Conservation (phyloP, 805 yeast genomes). For the Wickerhamiella galacta region DNA sequence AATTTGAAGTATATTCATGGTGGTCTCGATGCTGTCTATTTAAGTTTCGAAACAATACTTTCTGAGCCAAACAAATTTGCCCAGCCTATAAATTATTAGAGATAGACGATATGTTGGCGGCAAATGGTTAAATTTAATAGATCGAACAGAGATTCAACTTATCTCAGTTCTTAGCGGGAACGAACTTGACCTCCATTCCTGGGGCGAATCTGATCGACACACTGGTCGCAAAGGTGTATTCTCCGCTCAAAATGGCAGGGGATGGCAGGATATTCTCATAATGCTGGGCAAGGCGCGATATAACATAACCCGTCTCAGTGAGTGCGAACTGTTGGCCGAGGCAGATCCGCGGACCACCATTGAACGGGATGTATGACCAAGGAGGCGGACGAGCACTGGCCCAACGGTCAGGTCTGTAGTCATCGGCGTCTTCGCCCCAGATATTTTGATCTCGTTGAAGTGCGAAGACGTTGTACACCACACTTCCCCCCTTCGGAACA, state of each 20-base stretch:
- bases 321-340: conserved; percentile 34
- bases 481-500: conserved; percentile 25
- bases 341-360: conserved; percentile 34
- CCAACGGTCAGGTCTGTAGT: conserved; percentile 30
- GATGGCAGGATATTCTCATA: conserved; percentile 14
- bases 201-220: no score
- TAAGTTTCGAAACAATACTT: no score
- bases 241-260: neutral
- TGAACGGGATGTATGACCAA: conserved; percentile 30
- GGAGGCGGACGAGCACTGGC: conserved; percentile 2
- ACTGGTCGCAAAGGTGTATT: no score
- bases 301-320: conserved; percentile 29
- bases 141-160: no score
- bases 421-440: conserved; percentile 26
- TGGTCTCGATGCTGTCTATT: no score
- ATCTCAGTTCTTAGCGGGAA: no score
- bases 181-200: no score
- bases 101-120: no score
- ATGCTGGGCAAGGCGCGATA: conserved; percentile 24
- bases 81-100: no score
- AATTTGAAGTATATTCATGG: no score
- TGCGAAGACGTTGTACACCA: conserved; percentile 22
- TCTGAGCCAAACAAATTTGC: no score
- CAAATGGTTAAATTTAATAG: no score
- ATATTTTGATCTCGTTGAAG: conserved; percentile 24